Base-by-base conservation (phyloP, 1,139 yeast genomes). In the Yarrowia galli region DNA sequence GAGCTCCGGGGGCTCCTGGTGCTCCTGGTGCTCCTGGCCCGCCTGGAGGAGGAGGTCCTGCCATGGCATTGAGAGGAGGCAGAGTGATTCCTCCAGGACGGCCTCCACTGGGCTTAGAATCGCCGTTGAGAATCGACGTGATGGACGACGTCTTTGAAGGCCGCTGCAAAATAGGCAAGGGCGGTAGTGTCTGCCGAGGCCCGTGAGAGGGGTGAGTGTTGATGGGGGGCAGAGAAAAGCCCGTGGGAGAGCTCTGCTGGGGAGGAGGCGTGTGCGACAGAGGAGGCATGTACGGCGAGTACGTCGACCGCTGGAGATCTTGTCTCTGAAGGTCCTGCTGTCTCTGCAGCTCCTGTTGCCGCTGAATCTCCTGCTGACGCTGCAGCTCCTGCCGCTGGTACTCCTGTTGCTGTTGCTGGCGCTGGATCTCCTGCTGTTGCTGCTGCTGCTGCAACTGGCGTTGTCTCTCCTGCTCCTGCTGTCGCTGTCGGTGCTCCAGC, bases 241-340 rank as follows among this genome's bases (percentile, higher is more conserved):
- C 64, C 9, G 49, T 20, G 42, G 64, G 40, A 0, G 60, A 53
- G 43, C 60, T 38, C 42, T 53, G 60, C 60, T 53, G 60, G 6
- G 64, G 51, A 4, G 64, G 64, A 28, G 64, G 64, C 16, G 49
- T 43, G 51, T 58, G 64, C 9, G 64, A 58, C 32, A 58, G 16
- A 12, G 64, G 51, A 20, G 64, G 64, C 61, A 54, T 54, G 46
- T 38, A 38, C 23, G 61, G 61, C 18, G 61, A 40, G 36, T 23
- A 54, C 18, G 58, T n/a, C 10, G 38, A 10, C 32, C 43, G 60
- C 12, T 20, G 18, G n/a, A 28, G 63, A 20, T 56, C 42, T 28
- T 49, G 69, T 15, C 58, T 58, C 23, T 43, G 67, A 16, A 67
- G 68, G 42, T 49, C 70, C 22, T 43, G 51, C 48, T 49, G 69